Evolutionary conservation across 2,329 filamentous ascomycete species (phyloP).

Genomic region (Hypoxylon sp.): DNA sequence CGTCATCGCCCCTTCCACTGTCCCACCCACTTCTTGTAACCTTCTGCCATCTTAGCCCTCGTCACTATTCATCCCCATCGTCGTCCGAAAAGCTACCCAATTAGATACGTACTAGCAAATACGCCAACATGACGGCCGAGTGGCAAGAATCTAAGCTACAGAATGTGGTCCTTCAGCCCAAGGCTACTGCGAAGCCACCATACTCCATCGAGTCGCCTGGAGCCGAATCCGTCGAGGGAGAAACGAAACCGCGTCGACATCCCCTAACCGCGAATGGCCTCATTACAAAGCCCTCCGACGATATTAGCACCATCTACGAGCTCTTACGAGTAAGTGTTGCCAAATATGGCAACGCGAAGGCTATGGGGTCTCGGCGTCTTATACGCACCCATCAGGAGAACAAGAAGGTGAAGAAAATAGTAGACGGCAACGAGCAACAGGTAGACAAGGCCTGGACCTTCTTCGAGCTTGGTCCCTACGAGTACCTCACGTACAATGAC

Average conservation of each 20-base stretch:
- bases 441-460: slow-evolving; percentile 91
- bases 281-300: slow-evolving; percentile 69
- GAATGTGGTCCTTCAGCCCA: slow-evolving; percentile 54
- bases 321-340: slow-evolving; percentile 76
- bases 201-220: slow-evolving; percentile 78
- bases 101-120: background rate
- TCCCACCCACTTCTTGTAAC: slow-evolving; percentile 5
- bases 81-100: slow-evolving; percentile 13
- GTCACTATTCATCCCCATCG: slow-evolving; percentile 1
- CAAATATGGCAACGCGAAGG: slow-evolving; percentile 74
- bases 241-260: slow-evolving; percentile 80
- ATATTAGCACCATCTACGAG: slow-evolving; percentile 81
- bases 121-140: slow-evolving; percentile 47
- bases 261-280: slow-evolving; percentile 72
- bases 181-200: slow-evolving; percentile 70
- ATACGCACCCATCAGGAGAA: slow-evolving; percentile 83
- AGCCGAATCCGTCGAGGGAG: slow-evolving; percentile 73
- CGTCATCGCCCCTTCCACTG: slow-evolving; percentile 9
- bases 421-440: slow-evolving; percentile 83
- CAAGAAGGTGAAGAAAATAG: slow-evolving; percentile 90
- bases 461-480: slow-evolving; percentile 85
- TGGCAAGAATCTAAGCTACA: slow-evolving; percentile 52
- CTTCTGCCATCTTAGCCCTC: background rate
- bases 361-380: slow-evolving; percentile 78
- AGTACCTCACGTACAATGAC: slow-evolving; percentile 81